These are phyloP conservation scores for Fagus sylvatica DNA, from an alignment of 306 rosid genomes.

Conservation along the genomic window DNA sequence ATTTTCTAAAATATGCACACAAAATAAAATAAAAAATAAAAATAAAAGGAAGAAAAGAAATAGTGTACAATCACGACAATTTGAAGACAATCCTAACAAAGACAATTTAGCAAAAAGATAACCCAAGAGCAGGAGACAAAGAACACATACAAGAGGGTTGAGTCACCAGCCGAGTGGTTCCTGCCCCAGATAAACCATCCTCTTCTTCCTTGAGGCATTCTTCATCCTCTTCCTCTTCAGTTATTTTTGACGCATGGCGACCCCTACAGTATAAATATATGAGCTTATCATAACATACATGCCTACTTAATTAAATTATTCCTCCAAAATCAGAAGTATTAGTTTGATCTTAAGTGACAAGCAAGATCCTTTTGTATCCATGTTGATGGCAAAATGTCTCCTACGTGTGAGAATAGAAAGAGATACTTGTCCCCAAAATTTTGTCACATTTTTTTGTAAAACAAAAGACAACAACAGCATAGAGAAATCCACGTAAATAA, in stretches of 20 bases:
- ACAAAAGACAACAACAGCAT: not conserved
- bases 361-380: not conserved
- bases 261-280: conserved; percentile 52
- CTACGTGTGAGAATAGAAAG: not conserved
- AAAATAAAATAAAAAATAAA: not conserved
- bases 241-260: conserved; percentile 95
- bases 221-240: conserved; percentile 99
- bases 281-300: not conserved
- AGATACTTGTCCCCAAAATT: not conserved
- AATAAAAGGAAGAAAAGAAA: not conserved
- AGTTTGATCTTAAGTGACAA: not conserved
- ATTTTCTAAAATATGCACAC: not conserved
- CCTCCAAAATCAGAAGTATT: not conserved
- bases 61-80: conserved; percentile 1
- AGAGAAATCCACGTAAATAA: not conserved
- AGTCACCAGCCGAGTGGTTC: conserved; percentile 71
- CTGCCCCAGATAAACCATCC: conserved; percentile 69
- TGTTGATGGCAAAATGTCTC: not conserved
- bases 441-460: not conserved
- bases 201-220: conserved; percentile 97
- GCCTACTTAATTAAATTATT: not conserved
- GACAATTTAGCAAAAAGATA: not conserved
- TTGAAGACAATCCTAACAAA: not conserved
- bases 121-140: not conserved
- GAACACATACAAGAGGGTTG: conserved; percentile 84